Evolutionary conservation across 495 filamentous ascomycete genomes (phyloP).

Genomic region (Daldinia caldariorum): DNA sequence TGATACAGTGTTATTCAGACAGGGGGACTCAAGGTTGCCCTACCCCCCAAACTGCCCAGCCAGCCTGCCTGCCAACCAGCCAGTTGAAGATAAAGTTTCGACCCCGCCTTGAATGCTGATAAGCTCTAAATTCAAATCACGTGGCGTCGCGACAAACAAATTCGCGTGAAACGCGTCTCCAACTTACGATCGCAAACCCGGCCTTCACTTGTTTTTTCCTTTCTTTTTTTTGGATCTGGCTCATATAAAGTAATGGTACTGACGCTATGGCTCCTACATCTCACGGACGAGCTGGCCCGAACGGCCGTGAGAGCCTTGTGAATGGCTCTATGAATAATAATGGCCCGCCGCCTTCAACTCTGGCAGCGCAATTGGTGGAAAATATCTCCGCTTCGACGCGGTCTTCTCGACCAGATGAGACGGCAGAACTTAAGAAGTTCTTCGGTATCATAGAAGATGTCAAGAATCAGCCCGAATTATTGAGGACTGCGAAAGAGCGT

Average conservation of each 20-base stretch:
- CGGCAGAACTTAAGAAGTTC: slow-evolving; percentile 54
- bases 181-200: slow-evolving; percentile 23
- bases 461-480: slow-evolving; percentile 52
- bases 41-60: too few species aligned
- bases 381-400: slow-evolving; percentile 58
- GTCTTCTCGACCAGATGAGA: slow-evolving; percentile 55
- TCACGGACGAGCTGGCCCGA: slow-evolving; percentile 43
- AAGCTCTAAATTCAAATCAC: slow-evolving; percentile 22
- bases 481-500: slow-evolving; percentile 67
- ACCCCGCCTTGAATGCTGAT: neutral
- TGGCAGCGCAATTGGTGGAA: slow-evolving; percentile 72
- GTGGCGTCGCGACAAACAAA: slow-evolving; percentile 35
- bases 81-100: too few species aligned
- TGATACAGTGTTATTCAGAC: too few species aligned
- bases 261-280: slow-evolving; percentile 51
- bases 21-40: too few species aligned
- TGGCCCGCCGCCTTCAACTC: slow-evolving; percentile 69
- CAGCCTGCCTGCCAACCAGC: too few species aligned
- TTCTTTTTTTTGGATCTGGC: slow-evolving; percentile 4
- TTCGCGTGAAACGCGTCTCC: slow-evolving; percentile 35
- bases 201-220: slow-evolving; percentile 1
- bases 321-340: slow-evolving; percentile 34
- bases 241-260: slow-evolving; percentile 23
- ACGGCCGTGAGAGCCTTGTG: slow-evolving; percentile 34
- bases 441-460: slow-evolving; percentile 53